A percentile compares a stretch with the other conserved stretches of the same genome.
Evolutionary conservation across 768 basidiomycete genomes (phyloP).

Genomic region (Boletus reticuloceps): DNA sequence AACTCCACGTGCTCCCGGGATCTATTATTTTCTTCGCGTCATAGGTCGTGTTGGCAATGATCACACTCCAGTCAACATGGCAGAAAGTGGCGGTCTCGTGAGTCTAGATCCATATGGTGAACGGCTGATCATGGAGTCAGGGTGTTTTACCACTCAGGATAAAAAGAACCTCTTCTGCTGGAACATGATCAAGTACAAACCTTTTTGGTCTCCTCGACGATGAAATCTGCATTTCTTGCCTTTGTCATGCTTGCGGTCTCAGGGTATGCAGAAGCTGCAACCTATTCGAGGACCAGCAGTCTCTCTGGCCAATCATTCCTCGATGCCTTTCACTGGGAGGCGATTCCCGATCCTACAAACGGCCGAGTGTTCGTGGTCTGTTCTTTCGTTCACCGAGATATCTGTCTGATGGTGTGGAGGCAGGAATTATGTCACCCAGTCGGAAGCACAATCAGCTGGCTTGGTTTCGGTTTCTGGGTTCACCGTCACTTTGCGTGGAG

Average conservation of each 20-base stretch:
- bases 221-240: conserved; percentile 2
- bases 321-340: conserved; percentile 25
- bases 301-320: conserved; percentile 53
- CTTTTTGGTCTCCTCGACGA: background rate
- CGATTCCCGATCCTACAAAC: conserved; percentile 33
- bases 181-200: background rate
- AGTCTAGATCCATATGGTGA: background rate
- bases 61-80: too few species aligned
- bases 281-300: conserved; percentile 45
- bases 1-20: too few species aligned
- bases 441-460: conserved; percentile 51
- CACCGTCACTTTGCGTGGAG: conserved; percentile 32
- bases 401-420: background rate
- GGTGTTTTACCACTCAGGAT: background rate
- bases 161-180: conserved; percentile 2
- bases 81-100: background rate
- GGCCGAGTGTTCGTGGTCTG: conserved; percentile 29
- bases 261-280: conserved; percentile 32
- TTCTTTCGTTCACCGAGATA: background rate
- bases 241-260: conserved; percentile 7
- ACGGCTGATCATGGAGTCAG: background rate
- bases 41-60: too few species aligned
- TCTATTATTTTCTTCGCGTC: too few species aligned
- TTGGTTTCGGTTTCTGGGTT: conserved; percentile 54
- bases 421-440: conserved; percentile 44